Conservation (phyloP, 2,329 filamentous ascomycete genomes). For the Scedosporium dehoogii region DNA sequence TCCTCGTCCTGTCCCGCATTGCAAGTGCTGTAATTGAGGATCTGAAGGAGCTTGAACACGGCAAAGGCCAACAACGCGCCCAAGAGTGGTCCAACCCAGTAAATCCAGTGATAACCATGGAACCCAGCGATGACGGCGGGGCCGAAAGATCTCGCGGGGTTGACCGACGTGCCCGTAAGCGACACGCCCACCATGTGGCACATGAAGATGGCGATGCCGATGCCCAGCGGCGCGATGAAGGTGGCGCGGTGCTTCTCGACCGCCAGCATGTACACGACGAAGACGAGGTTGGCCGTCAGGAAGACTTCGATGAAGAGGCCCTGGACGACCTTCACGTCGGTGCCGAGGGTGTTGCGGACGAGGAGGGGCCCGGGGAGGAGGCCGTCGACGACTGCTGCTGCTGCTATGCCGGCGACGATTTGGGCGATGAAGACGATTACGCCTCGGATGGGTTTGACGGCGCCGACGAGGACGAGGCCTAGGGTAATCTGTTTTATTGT, state of each 20-base stretch:
- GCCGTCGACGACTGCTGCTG: slow-evolving; percentile 45
- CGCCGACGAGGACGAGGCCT: slow-evolving; percentile 48
- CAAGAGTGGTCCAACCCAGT: slow-evolving; percentile 42
- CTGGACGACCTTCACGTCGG: slow-evolving; percentile 39
- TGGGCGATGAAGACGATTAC: slow-evolving; percentile 45
- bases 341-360: slow-evolving; percentile 45
- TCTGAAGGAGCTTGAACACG: slow-evolving; percentile 40
- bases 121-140: slow-evolving; percentile 35
- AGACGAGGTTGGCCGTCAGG: slow-evolving; percentile 51
- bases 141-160: slow-evolving; percentile 41
- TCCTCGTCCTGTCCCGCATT: slow-evolving; percentile 39
- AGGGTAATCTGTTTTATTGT: slow-evolving; percentile 35
- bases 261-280: slow-evolving; percentile 60
- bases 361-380: slow-evolving; percentile 47
- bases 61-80: slow-evolving; percentile 37
- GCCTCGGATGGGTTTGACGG: slow-evolving; percentile 41
- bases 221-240: slow-evolving; percentile 60
- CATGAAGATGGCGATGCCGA: slow-evolving; percentile 62
- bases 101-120: slow-evolving; percentile 41
- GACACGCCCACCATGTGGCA: slow-evolving; percentile 33
- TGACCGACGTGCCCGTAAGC: slow-evolving; percentile 38
- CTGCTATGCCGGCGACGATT: slow-evolving; percentile 46
- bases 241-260: slow-evolving; percentile 66
- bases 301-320: slow-evolving; percentile 61
- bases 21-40: slow-evolving; percentile 39